These are phyloP conservation scores for Protomyces pachydermus DNA, from an alignment of 1,139 yeast species.

Conservation along the genomic window DNA sequence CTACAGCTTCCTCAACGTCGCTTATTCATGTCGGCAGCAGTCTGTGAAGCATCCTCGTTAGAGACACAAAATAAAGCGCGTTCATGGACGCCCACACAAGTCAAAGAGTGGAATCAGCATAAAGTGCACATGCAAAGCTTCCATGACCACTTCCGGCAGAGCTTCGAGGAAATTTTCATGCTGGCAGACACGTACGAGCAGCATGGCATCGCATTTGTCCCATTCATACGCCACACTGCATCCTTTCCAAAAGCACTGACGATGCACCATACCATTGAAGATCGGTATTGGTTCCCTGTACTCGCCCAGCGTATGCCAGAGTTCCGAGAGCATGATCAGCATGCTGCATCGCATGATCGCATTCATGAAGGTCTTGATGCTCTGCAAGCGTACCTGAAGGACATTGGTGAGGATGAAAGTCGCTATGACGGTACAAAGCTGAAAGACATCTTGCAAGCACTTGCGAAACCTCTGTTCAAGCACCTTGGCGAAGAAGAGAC, in stretches of 20 bases:
- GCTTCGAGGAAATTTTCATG: not conserved
- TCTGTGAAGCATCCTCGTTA: not conserved
- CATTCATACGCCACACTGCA: not conserved
- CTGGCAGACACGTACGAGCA: not conserved
- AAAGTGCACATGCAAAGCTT: not conserved
- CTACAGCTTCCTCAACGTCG: not conserved
- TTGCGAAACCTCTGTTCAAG: slow-evolving; percentile 1
- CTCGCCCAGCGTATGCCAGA: slow-evolving; percentile 18
- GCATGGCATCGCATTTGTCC: not conserved
- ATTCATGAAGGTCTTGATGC: slow-evolving; percentile 19
- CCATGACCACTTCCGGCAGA: slow-evolving; percentile 1
- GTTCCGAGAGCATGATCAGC: not conserved
- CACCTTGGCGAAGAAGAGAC: slow-evolving; percentile 17
- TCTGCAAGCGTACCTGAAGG: not conserved
- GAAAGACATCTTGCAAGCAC: not conserved
- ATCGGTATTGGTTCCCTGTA: slow-evolving; percentile 6
- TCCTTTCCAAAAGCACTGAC: not conserved
- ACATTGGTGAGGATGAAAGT: not conserved
- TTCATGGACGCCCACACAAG: not conserved
- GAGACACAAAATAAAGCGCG: not conserved
- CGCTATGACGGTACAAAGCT: not conserved
- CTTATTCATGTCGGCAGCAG: not conserved
- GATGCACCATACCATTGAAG: slow-evolving; percentile 17
- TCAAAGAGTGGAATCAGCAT: not conserved
- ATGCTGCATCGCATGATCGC: not conserved